Evolutionary conservation across 306 rosid genomes (phyloP).

Genomic region (Lathyrus sativus): DNA sequence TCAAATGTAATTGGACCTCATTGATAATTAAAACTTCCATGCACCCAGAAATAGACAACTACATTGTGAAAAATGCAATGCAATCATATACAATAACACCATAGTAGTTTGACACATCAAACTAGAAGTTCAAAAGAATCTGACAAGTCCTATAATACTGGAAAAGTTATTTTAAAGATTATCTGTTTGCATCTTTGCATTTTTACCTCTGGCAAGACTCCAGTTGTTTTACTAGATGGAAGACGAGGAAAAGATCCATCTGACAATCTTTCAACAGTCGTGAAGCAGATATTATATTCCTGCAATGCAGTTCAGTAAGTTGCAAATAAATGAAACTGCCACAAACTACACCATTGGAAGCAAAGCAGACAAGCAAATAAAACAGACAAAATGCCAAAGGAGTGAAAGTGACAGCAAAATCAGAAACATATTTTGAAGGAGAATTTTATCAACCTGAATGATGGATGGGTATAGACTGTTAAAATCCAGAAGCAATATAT

Average conservation of each 20-base stretch:
- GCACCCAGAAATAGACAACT: neutral
- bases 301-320: conserved; percentile 46
- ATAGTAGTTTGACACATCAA: neutral
- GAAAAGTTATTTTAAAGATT: conserved; percentile 8
- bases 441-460: conserved; percentile 69
- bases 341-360: conserved; percentile 22
- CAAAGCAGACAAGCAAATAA: conserved; percentile 21
- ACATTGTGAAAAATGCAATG: neutral
- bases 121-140: conserved; percentile 19
- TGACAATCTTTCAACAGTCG: conserved; percentile 80
- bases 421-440: conserved; percentile 24
- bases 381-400: conserved; percentile 10
- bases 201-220: conserved; percentile 94
- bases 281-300: conserved; percentile 97
- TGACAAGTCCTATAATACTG: conserved; percentile 6
- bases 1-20: conserved; percentile 3
- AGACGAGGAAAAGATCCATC: conserved; percentile 71
- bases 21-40: neutral
- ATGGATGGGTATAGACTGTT: conserved; percentile 98
- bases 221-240: conserved; percentile 67
- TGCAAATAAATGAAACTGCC: conserved; percentile 24
- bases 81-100: conserved; percentile 9
- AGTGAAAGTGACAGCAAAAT: conserved; percentile 17
- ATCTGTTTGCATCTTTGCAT: conserved; percentile 12
- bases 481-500: conserved; percentile 88